Base-by-base conservation (phyloP, 2,329 filamentous ascomycete genomes). In the Metarhizium brunneum region DNA sequence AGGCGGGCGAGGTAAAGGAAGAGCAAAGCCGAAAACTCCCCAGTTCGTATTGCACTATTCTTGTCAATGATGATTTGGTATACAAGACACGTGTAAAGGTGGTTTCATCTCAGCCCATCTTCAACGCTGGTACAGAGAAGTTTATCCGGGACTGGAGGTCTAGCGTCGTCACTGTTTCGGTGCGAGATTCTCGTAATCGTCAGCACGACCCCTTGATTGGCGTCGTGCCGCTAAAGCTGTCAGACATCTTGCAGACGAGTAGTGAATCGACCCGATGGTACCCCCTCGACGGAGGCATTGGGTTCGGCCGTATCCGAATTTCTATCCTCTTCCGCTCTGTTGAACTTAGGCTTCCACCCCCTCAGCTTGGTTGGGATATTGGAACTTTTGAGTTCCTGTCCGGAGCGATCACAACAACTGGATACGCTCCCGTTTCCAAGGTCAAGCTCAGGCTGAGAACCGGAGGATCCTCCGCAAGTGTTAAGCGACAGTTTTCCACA, bases 21-120 rank as follows among this genome's bases (percentile, higher is more conserved):
- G 92, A 97, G 70, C 80, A 90, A 64, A 82, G 87, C 61, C 86
- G 84, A 60, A 80, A 86, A 52, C 75, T 97, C 35, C 94, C 94
- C 0, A 96, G 87, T 58, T 89, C 90, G 43, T 99, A 99, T 73
- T 96, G 92, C 73, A 96, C 91, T 1, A 92, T 99, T 54, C 73
- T 94, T 11, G 78, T 88, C 69, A 96, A 96, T 62, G 92, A 97
- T 65, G 85, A 95, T 64, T 72, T 96, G 62, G 82, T 91, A 18
- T 97, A 96, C 76, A 91, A 92, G 66, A 97, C 92, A n/a, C 84
- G 94, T 65, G 84, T 90, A 40, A 97, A 99, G 76, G 92, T 92
- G 4, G 88, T 95, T 7, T 95, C 88, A 40, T 95, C 90, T 53
- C 92, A 95, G 68, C 94, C 94, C 1, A 96, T 97, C 60, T 97